Evolutionary conservation across 1,139 yeast genomes (phyloP), one percentile per base, ranked within the genome.

Genomic region (Yamadazyma spencermartinsiae): DNA sequence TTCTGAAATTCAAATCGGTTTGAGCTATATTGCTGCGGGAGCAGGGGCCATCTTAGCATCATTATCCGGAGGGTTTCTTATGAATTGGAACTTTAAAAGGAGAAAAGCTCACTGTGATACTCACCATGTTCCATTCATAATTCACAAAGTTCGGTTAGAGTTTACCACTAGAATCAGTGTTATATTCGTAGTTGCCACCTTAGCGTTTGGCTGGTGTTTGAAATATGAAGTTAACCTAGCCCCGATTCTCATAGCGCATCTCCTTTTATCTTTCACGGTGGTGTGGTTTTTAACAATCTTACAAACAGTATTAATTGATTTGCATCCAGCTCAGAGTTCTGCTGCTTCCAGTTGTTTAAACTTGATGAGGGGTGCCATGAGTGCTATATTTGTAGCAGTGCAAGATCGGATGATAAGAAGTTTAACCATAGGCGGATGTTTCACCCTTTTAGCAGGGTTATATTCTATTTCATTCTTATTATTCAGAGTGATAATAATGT

Each of bases 141-240:
- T 63, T 16, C 49, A 58, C 36, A 43, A 49, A n/a, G 56, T 67
- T 1, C 46, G 73, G 32, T 48, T 65, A 16, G 54, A 55, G 25
- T 49, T 60, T 42, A 47, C 60, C 1, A 42, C 66, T n/a, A 42
- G 68, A 33, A 4, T 55, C 27, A 20, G 70, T 2, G 68, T 16
- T 48, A 70, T n/a, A 51, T 56, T 3, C 70, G 78, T 0, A 16
- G 39, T 2, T 13, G 24, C 31, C 21, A 57, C 74, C 3, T 45
- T 80, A 1, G 59, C 78, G 0, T 86, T 76, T 61, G 95, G 92
- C 1, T 86, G 95, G 95, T 74, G 86, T 36, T 49, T 86, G 4
- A 65, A 76, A 31, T 54, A 68, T 18, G 56, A 66, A 10, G 74
- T 72, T 0, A 69, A 69, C 31, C 60, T 82, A 26, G 76, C 82